Evolutionary conservation across 2,329 filamentous ascomycete species (phyloP), one percentile per base, ranked within the genome.

Genomic region (Colletotrichum gigasporum): DNA sequence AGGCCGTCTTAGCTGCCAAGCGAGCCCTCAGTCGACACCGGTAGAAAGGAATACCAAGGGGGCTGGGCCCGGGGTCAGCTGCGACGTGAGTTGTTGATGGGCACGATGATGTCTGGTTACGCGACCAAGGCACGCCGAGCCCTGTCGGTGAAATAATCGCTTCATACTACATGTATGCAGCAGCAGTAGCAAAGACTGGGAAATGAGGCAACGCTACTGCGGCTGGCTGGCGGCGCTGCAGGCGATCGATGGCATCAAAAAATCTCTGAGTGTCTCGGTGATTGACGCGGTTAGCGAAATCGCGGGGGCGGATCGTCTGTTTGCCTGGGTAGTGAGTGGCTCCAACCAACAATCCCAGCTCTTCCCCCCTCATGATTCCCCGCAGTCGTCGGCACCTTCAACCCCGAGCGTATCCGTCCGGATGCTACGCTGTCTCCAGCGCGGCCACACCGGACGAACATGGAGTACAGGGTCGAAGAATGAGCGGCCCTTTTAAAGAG

Each of bases 281-380:
- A 64, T 64, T 64, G 61, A 45, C 45, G 61, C 61, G 61, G 56
- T 24, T 64, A 64, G 22, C 41, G 34, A 34, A 48, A 64, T 61
- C 61, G 61, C 48, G 56, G 56, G 61, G 58, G 39, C 34, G 11
- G 61, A 60, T 53, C 41, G 47, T 63, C 60, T 32, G 39, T 20
- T 47, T 45, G n/a, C n/a, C n/a, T n/a, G n/a, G n/a, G n/a, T n/a
- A n/a, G n/a, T n/a, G n/a, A n/a, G n/a, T n/a, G n/a, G n/a, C n/a
- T n/a, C n/a, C n/a, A n/a, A n/a, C n/a, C n/a, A n/a, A n/a, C 30
- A 5, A n/a, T 42, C 53, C 53, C 16, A 14, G 35, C 52, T 35
- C 44, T 55, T 24, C 60, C 55, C 60, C 55, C 61, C 55, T 64
- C 56, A 64, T 30, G 56, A 54, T 64, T 61, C 61, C 61, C 61